Conservation (phyloP, 345 rosid species). For the Populus euphratica region DNA sequence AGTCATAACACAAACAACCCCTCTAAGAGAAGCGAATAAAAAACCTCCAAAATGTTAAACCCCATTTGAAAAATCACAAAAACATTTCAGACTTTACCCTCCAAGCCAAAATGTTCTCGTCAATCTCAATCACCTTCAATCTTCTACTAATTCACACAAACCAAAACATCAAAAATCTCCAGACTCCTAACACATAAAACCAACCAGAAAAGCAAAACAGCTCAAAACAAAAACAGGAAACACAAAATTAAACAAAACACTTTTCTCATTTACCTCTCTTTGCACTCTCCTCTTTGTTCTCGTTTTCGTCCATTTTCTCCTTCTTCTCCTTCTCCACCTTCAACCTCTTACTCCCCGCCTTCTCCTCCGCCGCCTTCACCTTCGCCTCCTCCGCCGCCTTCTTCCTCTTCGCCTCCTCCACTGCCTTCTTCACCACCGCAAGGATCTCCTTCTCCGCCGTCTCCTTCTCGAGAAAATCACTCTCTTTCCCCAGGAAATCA, state of each 20-base stretch:
- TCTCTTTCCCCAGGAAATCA: conserved; percentile 65
- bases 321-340: conserved; percentile 2
- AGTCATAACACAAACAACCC: neutral
- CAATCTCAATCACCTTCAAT: neutral
- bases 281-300: conserved; percentile 13
- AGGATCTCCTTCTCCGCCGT: conserved; percentile 66
- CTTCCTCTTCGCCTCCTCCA: conserved; percentile 48
- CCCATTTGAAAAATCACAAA: neutral
- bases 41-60: neutral
- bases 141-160: neutral
- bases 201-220: neutral
- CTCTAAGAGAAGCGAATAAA: neutral
- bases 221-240: neutral
- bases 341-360: conserved; percentile 28
- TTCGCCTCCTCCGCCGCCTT: conserved; percentile 15
- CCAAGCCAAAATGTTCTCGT: neutral
- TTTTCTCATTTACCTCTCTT: neutral
- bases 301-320: conserved; percentile 6
- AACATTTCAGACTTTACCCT: neutral
- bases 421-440: conserved; percentile 44
- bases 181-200: neutral
- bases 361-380: conserved; percentile 16
- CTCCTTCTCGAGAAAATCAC: conserved; percentile 55
- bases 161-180: neutral
- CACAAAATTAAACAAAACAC: neutral